Base-by-base conservation (phyloP, 257 asterid genomes). In the Gynochthodes officinalis region DNA sequence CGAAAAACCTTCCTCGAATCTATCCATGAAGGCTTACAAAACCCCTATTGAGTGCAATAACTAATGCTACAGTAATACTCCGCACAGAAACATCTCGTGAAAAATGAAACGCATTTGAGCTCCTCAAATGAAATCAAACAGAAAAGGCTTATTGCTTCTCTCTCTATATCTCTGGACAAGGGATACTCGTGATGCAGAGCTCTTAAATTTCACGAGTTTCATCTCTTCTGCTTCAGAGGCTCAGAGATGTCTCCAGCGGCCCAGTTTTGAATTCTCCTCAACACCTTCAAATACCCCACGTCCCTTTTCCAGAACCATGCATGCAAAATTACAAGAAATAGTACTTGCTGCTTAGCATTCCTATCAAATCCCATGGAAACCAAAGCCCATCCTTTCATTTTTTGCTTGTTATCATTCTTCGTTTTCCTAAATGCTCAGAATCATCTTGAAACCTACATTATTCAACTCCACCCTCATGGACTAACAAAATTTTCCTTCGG, bases 101-200 rank as follows among this genome's bases (percentile, higher is more conserved):
- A 50, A 67, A 64, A 30, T 59, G 59, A 52, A 67, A 62, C 33
- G 3, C 57, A 49, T 21, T 25, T 19, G 53, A 66, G 50, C 73
- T 67, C 73, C 72, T 65, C 64, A 46, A 10, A 33, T 21, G 43
- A 30, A 65, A 53, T 55, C 27, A 74, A 53, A 33, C 57, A 21
- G 42, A 40, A 10, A 11, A n/a, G 23, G 59, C 39, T 10, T 15
- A 13, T 39, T 54, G 48, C 16, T 0, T 35, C 15, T 42, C 33
- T 55, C 40, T 55, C 39, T 71, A 77, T 58, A 82, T 78, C 84
- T 71, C 76, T 44, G 65, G 72, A 82, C 86, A 81, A 82, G 77
- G 72, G 87, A 92, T 80, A 82, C 98, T 85, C 97, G 98, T 91
- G 96, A 94, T 76, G 85, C 71, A 82, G 86, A 86, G 95, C 96